Evolutionary conservation across 768 basidiomycete species (phyloP), one percentile per base, ranked within the genome.

Genomic region (Boletus reticulatus): DNA sequence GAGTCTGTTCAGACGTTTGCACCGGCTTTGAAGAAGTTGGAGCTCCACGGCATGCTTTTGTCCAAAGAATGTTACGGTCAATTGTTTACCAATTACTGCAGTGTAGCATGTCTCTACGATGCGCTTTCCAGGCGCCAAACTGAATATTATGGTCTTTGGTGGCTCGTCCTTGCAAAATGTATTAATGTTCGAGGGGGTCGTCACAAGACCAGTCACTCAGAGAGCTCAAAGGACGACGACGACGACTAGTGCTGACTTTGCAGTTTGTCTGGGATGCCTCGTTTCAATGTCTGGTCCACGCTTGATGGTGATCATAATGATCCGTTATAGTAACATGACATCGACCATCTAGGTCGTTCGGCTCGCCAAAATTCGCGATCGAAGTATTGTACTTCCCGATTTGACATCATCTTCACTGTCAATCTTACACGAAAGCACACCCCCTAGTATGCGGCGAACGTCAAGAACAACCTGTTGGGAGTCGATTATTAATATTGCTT

Each of bases 1-100:
- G 46, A 38, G 29, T 55, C 54, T 11, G 20, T 37, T 22, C 59
- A 42, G 41, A 36, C 48, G 11, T 66, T 68, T 53, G 57, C 56
- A 19, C 56, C 67, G 0, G 48, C 52, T 12, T 48, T 68, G 47
- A 36, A 58, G 46, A 56, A 55, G 50, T 42, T 66, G 20, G 52
- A 58, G 34, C 39, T 67, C 27, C 8, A 22, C 36, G 20, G 16
- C 2, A 38, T 50, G 7, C 31, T 53, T 6, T 68, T 67, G 31
- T 45, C 54, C 17, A 44, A 52, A 34, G 34, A 31, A 4, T 61
- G 62, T 45, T 6, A 34, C 10, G 49, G 41, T 32, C 51, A 38
- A 19, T 10, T 11, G 13, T 7, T 43, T 36, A n/a, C 45, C 48
- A 27, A 19, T 12, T 62, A 60, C 22, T 54, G 44, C 50, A 53